phyloP scores from a whole-genome alignment of 2,329 filamentous ascomycete species.

The Decorospora gaudefroyi region DNA sequence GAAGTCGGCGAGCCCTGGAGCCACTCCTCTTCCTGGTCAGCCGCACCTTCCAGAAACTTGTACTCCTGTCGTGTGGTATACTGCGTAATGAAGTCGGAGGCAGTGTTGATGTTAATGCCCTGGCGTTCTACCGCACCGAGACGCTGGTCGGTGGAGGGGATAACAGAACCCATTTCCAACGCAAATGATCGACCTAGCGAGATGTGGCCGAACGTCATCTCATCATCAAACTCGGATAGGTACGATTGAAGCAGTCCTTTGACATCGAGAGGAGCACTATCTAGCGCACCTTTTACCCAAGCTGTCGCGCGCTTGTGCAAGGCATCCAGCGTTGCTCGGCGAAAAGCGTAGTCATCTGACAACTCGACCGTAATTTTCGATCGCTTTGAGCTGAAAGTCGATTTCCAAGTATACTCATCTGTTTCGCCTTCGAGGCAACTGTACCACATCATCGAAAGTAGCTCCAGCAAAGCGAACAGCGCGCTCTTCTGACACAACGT shows the following conservation, averaged over 20 bases:
- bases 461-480: slow-evolving; percentile 87
- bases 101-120: slow-evolving; percentile 79
- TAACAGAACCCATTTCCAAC: slow-evolving; percentile 83
- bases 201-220: slow-evolving; percentile 87
- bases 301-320: slow-evolving; percentile 75
- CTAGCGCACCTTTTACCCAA: slow-evolving; percentile 82
- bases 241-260: slow-evolving; percentile 97
- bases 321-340: slow-evolving; percentile 75
- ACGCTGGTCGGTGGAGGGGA: slow-evolving; percentile 84
- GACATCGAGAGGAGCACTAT: slow-evolving; percentile 86
- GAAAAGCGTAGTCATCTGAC: slow-evolving; percentile 88
- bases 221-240: slow-evolving; percentile 90
- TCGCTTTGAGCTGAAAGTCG: slow-evolving; percentile 75
- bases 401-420: slow-evolving; percentile 87
- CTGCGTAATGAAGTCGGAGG: slow-evolving; percentile 94
- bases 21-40: slow-evolving; percentile 67
- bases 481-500: slow-evolving; percentile 87
- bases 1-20: slow-evolving; percentile 57
- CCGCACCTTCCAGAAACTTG: slow-evolving; percentile 77
- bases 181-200: slow-evolving; percentile 93
- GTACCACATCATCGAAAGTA: slow-evolving; percentile 92
- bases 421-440: slow-evolving; percentile 94
- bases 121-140: slow-evolving; percentile 78
- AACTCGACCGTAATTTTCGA: slow-evolving; percentile 83
- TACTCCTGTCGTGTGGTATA: slow-evolving; percentile 98